A percentile compares a stretch with the other conserved stretches of the same genome.
Evolutionary conservation across 495 filamentous ascomycete species (phyloP).

Genomic region (Neurospora tetraspora): DNA sequence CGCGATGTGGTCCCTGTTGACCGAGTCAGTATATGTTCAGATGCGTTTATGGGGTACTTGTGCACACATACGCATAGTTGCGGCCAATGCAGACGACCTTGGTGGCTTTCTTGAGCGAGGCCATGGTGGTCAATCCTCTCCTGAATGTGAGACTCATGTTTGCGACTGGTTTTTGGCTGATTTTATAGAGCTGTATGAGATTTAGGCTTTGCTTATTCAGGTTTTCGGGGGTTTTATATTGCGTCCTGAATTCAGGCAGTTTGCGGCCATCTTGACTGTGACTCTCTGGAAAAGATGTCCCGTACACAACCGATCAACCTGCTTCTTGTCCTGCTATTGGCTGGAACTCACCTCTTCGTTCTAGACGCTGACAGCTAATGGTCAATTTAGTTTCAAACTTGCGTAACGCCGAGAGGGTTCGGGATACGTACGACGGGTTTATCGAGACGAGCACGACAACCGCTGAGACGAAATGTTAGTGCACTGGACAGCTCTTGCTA

Average conservation of each 20-base stretch:
- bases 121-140: constrained; percentile 42
- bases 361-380: not conserved
- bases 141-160: constrained; percentile 18
- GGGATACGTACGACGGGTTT: not conserved
- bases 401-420: not conserved
- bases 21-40: constrained; percentile 10
- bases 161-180: not conserved
- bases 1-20: constrained; percentile 74
- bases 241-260: not conserved
- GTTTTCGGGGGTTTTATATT: not conserved
- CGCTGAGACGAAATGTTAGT: not conserved
- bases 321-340: not conserved
- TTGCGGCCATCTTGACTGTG: not conserved
- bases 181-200: not conserved
- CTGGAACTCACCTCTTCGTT: not conserved
- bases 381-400: not conserved
- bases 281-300: not conserved
- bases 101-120: constrained; percentile 57
- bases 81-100: constrained; percentile 96
- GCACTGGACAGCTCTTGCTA: not conserved
- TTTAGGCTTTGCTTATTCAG: not conserved
- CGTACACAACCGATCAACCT: not conserved
- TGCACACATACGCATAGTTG: constrained; percentile 77
- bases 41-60: not conserved
- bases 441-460: not conserved